These are phyloP conservation scores for Emydomyces testavorans DNA, from an alignment of 2,329 filamentous ascomycete genomes.

Conservation along the genomic window DNA sequence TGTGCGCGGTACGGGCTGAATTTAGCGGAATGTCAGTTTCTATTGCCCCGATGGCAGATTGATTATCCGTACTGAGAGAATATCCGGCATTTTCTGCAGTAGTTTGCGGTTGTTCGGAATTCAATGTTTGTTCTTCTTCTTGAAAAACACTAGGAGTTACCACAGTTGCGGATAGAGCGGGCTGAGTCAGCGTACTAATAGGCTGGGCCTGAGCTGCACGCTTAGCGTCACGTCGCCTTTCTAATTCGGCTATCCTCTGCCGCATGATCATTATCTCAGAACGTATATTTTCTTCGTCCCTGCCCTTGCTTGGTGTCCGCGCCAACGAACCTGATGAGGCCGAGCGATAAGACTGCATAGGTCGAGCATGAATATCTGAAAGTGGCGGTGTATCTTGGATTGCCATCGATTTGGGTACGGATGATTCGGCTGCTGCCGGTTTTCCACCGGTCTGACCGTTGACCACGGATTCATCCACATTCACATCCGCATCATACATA, in stretches of 20 bases:
- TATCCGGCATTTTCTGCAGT: background rate
- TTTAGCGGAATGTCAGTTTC: background rate
- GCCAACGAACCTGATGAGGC: slow-evolving; percentile 27
- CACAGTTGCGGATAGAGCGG: background rate
- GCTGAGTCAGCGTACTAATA: background rate
- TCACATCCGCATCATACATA: slow-evolving; percentile 16
- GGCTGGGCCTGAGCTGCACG: slow-evolving; percentile 29
- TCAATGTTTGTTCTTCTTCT: background rate
- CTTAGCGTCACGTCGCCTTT: slow-evolving; percentile 36
- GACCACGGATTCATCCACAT: slow-evolving; percentile 2
- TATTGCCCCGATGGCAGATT: background rate
- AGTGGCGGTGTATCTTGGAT: slow-evolving; percentile 28
- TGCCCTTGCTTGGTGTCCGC: slow-evolving; percentile 27
- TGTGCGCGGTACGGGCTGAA: background rate
- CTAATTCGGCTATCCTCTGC: slow-evolving; percentile 40
- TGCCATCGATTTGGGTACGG: background rate
- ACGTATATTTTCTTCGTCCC: slow-evolving; percentile 36
- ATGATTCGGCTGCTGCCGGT: background rate
- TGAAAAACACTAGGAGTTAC: background rate
- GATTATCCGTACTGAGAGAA: background rate
- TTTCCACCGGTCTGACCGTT: background rate
- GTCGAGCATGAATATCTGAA: slow-evolving; percentile 36
- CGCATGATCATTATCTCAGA: slow-evolving; percentile 40
- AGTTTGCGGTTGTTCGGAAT: background rate
- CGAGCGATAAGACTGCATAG: slow-evolving; percentile 34